Evolutionary conservation across 768 basidiomycete genomes (phyloP), one percentile per base, ranked within the genome.

Genomic region (Hortiboletus campestris): DNA sequence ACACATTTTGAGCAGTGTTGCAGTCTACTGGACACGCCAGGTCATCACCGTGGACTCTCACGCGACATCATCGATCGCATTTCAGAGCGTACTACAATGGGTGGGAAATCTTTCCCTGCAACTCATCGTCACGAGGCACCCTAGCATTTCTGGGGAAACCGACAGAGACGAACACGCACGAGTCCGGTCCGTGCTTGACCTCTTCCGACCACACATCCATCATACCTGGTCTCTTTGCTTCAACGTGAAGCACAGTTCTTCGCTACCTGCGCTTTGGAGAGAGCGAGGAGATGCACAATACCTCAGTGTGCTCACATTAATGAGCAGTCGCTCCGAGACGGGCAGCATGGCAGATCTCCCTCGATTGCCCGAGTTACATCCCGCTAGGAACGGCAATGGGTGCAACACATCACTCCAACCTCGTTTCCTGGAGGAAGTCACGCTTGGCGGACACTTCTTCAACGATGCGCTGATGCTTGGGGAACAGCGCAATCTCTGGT

Each of bases 11-110:
- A 46, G 46, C 29, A 51, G 22, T 12, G 39, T 53, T n/a, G 49
- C 53, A 9, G 58, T 47, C 20, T 63, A 55, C 50, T 63, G 62
- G 63, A 63, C 62, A 31, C 59, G 63, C 41, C 46, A 53, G 40
- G 48, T 64, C 49, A 29, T 64, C 38, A 62, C 46, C 29, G 44
- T 64, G 28, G 63, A 61, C 40, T 47, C 58, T 34, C 22, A 47
- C 19, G 36, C 22, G 36, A 42, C 53, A 22, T 22, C 36, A 12
- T 56, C 13, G 9, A 32, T 19, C 25, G 14, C 13, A 46, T 31
- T 38, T 36, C 56, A 44, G n/a, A 25, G 31, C 4, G 4, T 42
- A 14, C 14, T 58, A 17, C 46, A 22, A 31, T 46, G 19, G 44
- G 44, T 31, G 14, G 40, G 34, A 36, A 13, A 46, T 41, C 48